Base-by-base conservation (phyloP, 1,284 basidiomycete species). In the Coriolopsis trogii region DNA sequence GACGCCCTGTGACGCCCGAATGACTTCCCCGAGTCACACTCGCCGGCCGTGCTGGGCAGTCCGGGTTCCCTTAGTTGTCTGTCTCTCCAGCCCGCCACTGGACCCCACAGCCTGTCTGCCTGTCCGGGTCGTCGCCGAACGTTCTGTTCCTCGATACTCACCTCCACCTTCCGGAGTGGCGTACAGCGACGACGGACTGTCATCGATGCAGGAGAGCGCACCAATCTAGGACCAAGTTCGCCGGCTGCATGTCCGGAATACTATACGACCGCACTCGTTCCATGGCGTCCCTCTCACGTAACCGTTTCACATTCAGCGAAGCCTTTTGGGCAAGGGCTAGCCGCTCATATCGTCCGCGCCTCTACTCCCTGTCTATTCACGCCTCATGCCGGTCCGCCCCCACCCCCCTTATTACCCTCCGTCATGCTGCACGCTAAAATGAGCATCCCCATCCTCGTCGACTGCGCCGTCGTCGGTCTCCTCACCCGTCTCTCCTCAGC, bases 291-390 rank as follows among this genome's bases (percentile, higher is more conserved):
- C 30, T 38, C 45, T 46, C 31, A 41, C 39, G 40, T 40, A 42
- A 33, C 28, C 25, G 28, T 12, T 46, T 20, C 34, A n/a, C n/a
- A n/a, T 43, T 37, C 33, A 12, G n/a, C 49, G 34, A 43, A 41
- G 41, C 41, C 26, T 39, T 38, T 29, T 37, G 10, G 30, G 29
- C 41, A 46, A 46, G 38, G 47, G 46, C 53, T 43, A 24, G 49
- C 45, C 41, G 25, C 20, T 29, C 21, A 23, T 13, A 20, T 38
- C 44, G 12, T 26, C 34, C 44, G 37, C 28, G 49, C 45, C 37
- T 16, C 41, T 38, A 49, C n/a, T 28, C 38, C 53, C 49, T 48
- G 41, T 45, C 53, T 43, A 55, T 58, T 42, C 34, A 43, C 49
- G 30, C 51, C 45, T 30, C 48, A 33, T 30, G 34, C 36, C 46